Percentiles rank a stretch among this genome's conserved stretches.
These are phyloP conservation scores for Cladosporium sp. DNA, from an alignment of 2,329 filamentous ascomycete genomes.

Conservation along the genomic window DNA sequence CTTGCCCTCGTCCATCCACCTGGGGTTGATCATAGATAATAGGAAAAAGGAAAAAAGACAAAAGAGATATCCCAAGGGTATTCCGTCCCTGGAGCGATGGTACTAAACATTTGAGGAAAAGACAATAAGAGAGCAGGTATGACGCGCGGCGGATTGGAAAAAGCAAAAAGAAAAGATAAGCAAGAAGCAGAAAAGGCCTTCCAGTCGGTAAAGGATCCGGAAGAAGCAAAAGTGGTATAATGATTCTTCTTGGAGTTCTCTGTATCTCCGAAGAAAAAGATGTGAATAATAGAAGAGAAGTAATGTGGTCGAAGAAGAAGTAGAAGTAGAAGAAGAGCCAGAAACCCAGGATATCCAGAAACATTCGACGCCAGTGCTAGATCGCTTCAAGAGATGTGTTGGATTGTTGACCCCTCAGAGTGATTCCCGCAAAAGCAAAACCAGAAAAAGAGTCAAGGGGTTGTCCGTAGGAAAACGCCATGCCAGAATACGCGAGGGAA, in stretches of 20 bases:
- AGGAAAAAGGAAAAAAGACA: slow-evolving; percentile 1
- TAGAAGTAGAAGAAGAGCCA: background rate
- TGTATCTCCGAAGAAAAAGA: background rate
- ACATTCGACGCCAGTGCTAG: slow-evolving; percentile 21
- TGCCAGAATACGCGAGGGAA: slow-evolving; percentile 4
- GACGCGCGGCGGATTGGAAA: too few species aligned
- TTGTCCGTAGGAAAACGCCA: slow-evolving; percentile 9
- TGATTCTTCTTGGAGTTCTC: too few species aligned
- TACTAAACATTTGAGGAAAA: slow-evolving; percentile 1
- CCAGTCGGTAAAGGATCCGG: slow-evolving; percentile 2
- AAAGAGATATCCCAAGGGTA: slow-evolving; percentile 1
- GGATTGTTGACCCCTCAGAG: too few species aligned
- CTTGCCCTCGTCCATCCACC: background rate
- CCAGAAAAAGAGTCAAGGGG: slow-evolving; percentile 2
- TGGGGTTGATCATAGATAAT: background rate
- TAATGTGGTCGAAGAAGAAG: slow-evolving; percentile 7
- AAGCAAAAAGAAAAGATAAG: background rate
- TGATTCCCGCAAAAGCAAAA: background rate
- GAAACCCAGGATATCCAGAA: slow-evolving; percentile 10
- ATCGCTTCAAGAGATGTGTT: slow-evolving; percentile 20
- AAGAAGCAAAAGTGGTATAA: background rate
- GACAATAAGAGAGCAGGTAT: slow-evolving; percentile 2
- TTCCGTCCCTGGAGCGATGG: slow-evolving; percentile 7
- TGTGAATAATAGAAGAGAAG: background rate
- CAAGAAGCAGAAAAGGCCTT: slow-evolving; percentile 5